Base-by-base conservation (phyloP, 176 grass and related monocot genomes). In the Triticum timopheevii region DNA sequence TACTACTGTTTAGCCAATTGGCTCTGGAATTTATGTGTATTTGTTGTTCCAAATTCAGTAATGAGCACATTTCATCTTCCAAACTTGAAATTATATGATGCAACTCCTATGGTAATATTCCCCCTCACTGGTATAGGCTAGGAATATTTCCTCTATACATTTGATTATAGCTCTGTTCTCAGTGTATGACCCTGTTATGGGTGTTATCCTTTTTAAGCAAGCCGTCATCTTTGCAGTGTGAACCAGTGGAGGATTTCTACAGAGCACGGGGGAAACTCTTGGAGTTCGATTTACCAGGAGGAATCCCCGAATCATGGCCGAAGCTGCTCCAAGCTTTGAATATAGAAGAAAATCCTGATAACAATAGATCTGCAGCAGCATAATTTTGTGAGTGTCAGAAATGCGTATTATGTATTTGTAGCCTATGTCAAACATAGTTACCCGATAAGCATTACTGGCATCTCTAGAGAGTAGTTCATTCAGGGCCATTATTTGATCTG, bases 221-320 rank as follows among this genome's bases (percentile, higher is more conserved):
- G 10, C 1, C 54, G 8, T 79, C 15, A 11, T 76, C 36, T 80
- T 74, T 89, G 68, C 89, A 99, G 97, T 87, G 82, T 45, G 19
- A 99, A 42, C 97, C 97, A 52, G 92, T 99, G 36, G 97, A 99
- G 83, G 94, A 84, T 27, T 99, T 96, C 83, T 99, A 96, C 84
- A 88, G 89, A 69, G 73, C 78, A 39, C 85, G 94, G 16, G 90
- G 90, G 0, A 99, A 96, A 83, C 97, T 96, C 71, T 73, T 96
- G 42, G 88, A 99, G 84, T 99, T 99, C 74, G 80, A 96, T 86
- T 74, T 99, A 79, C 94, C 97, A 1, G 97, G 97, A 50, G 97
- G 97, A 25, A 94, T 96, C 42, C 88, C 94, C 0, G 92, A 96
- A 56, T 96, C 97, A 2, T 99, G 97, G 94, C 94, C 94, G 4